Base-by-base conservation (phyloP, 2,329 filamentous ascomycete species). In the Trichophaea hybrida region DNA sequence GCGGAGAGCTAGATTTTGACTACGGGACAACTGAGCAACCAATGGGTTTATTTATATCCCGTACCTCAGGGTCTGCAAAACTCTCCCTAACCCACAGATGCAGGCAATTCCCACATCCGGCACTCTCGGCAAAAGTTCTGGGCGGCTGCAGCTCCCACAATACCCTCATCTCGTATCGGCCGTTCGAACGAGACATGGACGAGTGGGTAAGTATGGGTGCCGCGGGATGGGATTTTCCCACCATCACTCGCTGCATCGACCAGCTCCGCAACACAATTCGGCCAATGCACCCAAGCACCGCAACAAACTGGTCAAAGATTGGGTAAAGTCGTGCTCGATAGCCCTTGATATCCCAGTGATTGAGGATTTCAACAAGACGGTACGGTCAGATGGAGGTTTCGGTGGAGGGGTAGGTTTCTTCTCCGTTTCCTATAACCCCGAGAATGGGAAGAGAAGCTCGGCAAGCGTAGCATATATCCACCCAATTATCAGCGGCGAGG, bases 91-190 rank as follows among this genome's bases (percentile, higher is more conserved):
- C 38, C n/a, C 53, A 43, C 17, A 46, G 65, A 63, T 24, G 67
- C 74, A 80, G 88, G 88, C 70, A 95, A 95, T 77, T 93, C 86
- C 59, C 80, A 88, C 75, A 94, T 95, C 75, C 83, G 88, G 65
- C 89, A 94, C 76, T 94, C 89, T 12, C 84, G 89, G 89, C 89
- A 65, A 94, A 94, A 77, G 88, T 95, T 43, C 80, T 95, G 34
- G 89, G 89, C 67, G 89, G 89, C 66, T 95, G 89, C 78, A 94
- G 88, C 49, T 91, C 86, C 61, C 89, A 94, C 78, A 95, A 95
- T 75, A 94, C 89, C 17, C 78, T 94, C 69, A 94, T 95, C 73
- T 93, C 86, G 15, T 94, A 94, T 80, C 82, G 88, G 32, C 88
- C 89, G 6, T 94, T 94, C 70, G 82, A 89, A 72, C 90, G 94